Percentiles rank a stretch among this genome's conserved stretches.
Conservation (phyloP, 1,284 basidiomycete species). For the Ustilago nuda region DNA sequence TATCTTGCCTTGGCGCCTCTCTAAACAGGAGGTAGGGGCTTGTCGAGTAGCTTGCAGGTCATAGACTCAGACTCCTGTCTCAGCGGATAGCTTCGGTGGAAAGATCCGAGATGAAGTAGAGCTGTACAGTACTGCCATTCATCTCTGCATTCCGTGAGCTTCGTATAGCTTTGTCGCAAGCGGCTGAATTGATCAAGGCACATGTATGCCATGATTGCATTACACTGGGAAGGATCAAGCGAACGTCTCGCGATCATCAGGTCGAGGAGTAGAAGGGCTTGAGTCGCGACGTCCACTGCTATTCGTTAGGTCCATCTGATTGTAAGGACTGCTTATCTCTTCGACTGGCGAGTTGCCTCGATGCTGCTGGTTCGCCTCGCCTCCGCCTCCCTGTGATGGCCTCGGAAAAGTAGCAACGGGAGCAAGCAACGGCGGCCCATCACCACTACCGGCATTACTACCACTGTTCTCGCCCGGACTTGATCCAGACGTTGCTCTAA, state of each 20-base stretch:
- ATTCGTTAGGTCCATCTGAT: neutral
- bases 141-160: too few species aligned
- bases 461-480: neutral
- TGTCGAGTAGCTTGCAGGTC: constrained; percentile 9
- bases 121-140: too few species aligned
- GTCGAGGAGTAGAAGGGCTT: constrained; percentile 31
- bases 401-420: constrained; percentile 27
- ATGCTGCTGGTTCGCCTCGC: neutral
- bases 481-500: neutral
- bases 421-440: constrained; percentile 27
- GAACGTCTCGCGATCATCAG: constrained; percentile 31
- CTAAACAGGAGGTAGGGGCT: neutral
- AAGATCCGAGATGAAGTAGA: neutral
- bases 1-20: neutral
- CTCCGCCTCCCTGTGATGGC: neutral
- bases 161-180: too few species aligned
- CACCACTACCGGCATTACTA: neutral
- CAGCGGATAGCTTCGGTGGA: neutral
- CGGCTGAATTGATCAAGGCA: too few species aligned
- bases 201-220: neutral
- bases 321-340: neutral
- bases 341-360: neutral
- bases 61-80: neutral
- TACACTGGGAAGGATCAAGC: neutral
- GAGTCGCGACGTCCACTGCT: constrained; percentile 17